Conservation (phyloP, 2,329 filamentous ascomycete species). For the Aspergillus sp. region DNA sequence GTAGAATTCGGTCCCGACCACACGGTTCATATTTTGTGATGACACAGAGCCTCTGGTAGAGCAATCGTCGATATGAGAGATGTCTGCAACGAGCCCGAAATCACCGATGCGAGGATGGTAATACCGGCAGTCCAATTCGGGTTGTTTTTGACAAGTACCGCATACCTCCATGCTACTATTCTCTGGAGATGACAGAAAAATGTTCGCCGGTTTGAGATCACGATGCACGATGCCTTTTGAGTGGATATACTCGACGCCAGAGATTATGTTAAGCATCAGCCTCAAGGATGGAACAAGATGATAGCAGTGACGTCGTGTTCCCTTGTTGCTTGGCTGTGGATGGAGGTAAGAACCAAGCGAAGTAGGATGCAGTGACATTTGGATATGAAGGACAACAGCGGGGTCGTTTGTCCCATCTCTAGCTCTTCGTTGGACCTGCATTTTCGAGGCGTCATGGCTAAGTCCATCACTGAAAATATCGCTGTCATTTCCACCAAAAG, state of each 20-base stretch:
- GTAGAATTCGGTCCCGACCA: conserved; percentile 58
- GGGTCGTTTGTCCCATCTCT: conserved; percentile 22
- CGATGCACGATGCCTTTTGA: conserved; percentile 55
- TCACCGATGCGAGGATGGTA: conserved; percentile 59
- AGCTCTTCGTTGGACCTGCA: conserved; percentile 21
- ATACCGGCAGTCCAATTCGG: conserved; percentile 29
- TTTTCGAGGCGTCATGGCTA: conserved; percentile 28
- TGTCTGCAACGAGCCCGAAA: conserved; percentile 58
- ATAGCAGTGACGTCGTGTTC: conserved; percentile 51
- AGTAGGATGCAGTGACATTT: conserved; percentile 60
- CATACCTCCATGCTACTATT: conserved; percentile 45
- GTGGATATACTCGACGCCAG: conserved; percentile 61
- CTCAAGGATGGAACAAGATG: conserved; percentile 52
- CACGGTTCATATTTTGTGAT: conserved; percentile 28
- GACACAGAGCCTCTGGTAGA: conserved; percentile 14
- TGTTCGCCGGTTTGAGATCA: conserved; percentile 62
- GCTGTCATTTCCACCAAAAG: conserved; percentile 28
- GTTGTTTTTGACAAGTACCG: conserved; percentile 33
- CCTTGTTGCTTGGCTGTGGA: conserved; percentile 20
- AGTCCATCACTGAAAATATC: conserved; percentile 38
- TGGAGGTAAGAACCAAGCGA: conserved; percentile 55
- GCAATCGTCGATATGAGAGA: conserved; percentile 36
- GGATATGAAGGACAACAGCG: conserved; percentile 55
- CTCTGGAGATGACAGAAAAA: conserved; percentile 53
- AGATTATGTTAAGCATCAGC: conserved; percentile 53